Conservation (phyloP, 805 yeast genomes). For the Candida anglica region DNA sequence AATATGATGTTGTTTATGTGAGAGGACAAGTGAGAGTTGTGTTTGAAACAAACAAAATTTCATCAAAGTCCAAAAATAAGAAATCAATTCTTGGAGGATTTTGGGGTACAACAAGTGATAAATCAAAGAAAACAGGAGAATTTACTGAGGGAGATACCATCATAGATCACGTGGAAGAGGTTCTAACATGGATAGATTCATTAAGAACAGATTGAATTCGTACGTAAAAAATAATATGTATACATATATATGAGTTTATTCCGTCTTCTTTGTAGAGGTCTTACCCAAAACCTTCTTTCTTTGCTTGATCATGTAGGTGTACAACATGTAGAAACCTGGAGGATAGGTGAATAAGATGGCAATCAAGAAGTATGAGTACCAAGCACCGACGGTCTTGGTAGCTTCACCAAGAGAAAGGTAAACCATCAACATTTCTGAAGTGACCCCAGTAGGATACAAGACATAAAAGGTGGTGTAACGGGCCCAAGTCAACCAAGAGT, state of each 20-base stretch:
- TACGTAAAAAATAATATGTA: no score
- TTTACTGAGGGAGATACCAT: constrained; percentile 30
- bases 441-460: constrained; percentile 90
- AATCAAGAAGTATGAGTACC: constrained; percentile 54
- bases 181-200: constrained; percentile 23
- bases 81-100: no score
- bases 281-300: constrained; percentile 69
- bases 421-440: constrained; percentile 71
- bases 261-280: constrained; percentile 9
- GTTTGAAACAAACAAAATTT: constrained; percentile 25
- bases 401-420: constrained; percentile 73
- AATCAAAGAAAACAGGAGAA: constrained; percentile 10
- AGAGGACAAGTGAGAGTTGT: constrained; percentile 37
- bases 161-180: constrained; percentile 23
- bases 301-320: constrained; percentile 84
- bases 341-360: constrained; percentile 61
- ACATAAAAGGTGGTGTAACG: constrained; percentile 82
- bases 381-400: constrained; percentile 41
- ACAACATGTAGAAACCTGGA: constrained; percentile 85
- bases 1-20: constrained; percentile 39
- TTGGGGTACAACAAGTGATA: no score
- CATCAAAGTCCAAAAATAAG: constrained; percentile 8
- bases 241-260: no score
- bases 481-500: constrained; percentile 57
- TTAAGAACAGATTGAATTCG: background rate